phyloP scores from a whole-genome alignment of 106 monocot species.

The Dendrobium officinale region DNA sequence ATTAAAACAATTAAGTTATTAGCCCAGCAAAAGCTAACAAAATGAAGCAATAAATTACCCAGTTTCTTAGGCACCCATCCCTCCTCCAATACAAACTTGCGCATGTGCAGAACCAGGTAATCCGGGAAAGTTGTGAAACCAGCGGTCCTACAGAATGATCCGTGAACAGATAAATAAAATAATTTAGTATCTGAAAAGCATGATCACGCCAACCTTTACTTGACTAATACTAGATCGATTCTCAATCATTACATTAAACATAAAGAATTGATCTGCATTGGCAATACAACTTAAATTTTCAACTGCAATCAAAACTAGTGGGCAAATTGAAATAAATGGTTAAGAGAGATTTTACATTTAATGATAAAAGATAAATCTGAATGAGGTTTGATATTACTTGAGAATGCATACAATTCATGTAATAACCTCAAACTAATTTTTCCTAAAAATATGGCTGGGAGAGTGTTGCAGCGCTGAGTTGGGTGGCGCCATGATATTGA shows the following conservation, averaged over 20 bases:
- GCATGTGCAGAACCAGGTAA: conserved; percentile 93
- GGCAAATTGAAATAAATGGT: no score
- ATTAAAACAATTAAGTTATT: background rate
- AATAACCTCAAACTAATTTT: no score
- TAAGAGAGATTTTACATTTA: no score
- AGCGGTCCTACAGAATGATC: conserved; percentile 55
- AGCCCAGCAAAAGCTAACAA: background rate
- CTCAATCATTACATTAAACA: background rate
- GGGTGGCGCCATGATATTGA: no score
- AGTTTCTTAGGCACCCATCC: conserved; percentile 99
- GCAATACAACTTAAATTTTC: background rate
- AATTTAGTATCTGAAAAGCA: background rate
- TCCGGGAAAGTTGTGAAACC: conserved; percentile 90
- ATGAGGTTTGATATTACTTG: no score
- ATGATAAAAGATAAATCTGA: no score
- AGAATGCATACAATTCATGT: no score
- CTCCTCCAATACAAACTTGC: conserved; percentile 90
- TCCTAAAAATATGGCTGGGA: no score
- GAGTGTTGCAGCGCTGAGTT: no score
- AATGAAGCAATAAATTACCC: conserved; percentile 31
- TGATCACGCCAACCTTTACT: background rate
- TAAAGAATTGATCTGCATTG: background rate
- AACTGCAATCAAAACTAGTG: no score
- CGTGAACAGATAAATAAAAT: background rate
- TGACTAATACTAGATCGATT: background rate